Evolutionary conservation across 805 yeast species (phyloP).

Genomic region (Debaryomyces maramus): DNA sequence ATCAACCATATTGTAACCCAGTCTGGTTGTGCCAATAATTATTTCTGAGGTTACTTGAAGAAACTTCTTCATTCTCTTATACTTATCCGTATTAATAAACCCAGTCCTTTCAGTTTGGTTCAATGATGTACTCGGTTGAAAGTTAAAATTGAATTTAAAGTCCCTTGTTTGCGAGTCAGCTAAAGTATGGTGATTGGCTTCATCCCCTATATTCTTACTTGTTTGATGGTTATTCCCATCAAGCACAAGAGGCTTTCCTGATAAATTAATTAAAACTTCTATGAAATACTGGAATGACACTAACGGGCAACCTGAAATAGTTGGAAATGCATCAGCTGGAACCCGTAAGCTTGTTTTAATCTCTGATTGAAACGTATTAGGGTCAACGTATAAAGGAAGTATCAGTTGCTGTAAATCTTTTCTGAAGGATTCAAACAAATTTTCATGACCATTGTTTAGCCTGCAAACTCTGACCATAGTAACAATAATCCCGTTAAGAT

Average conservation of each 20-base stretch:
- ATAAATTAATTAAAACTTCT: slow-evolving; percentile 79
- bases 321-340: slow-evolving; percentile 85
- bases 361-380: slow-evolving; percentile 54
- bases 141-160: slow-evolving; percentile 27
- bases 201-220: slow-evolving; percentile 6
- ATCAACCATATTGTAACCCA: no score
- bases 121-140: slow-evolving; percentile 16
- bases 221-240: slow-evolving; percentile 20
- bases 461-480: slow-evolving; percentile 82
- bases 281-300: slow-evolving; percentile 83
- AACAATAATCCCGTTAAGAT: slow-evolving; percentile 70
- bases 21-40: slow-evolving; percentile 70
- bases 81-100: slow-evolving; percentile 76
- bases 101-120: slow-evolving; percentile 34
- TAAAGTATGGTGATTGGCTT: slow-evolving; percentile 12
- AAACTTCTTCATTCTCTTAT: slow-evolving; percentile 74
- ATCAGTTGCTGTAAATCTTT: slow-evolving; percentile 80
- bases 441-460: slow-evolving; percentile 54
- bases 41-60: slow-evolving; percentile 80
- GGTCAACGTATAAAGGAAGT: slow-evolving; percentile 77
- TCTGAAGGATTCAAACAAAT: slow-evolving; percentile 69
- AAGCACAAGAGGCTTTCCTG: slow-evolving; percentile 51
- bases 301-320: slow-evolving; percentile 67
- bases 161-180: slow-evolving; percentile 10
- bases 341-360: slow-evolving; percentile 64